These are phyloP conservation scores for Ophiocordyceps polyrhachis-furcata DNA, from an alignment of 2,329 filamentous ascomycete genomes.

Conservation along the genomic window DNA sequence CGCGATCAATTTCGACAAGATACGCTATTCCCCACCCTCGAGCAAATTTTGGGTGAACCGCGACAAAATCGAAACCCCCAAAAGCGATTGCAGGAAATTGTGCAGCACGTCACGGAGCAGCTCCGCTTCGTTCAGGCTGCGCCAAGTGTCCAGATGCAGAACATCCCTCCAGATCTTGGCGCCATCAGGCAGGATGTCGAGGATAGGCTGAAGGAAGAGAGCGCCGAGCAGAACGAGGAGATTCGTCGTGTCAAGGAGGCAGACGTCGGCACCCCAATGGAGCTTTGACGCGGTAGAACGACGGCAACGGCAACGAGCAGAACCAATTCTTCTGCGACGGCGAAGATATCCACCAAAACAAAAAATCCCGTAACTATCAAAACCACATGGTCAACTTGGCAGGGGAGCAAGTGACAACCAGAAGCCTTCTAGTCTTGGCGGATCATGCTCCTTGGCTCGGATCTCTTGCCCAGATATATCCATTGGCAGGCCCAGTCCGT, in stretches of 20 bases:
- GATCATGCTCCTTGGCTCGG: no score
- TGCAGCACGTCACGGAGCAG: conserved; percentile 67
- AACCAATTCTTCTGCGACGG: no score
- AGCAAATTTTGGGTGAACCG: conserved; percentile 47
- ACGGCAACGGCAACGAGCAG: not conserved
- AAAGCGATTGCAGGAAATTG: conserved; percentile 56
- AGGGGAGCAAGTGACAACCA: no score
- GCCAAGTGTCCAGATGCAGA: conserved; percentile 71
- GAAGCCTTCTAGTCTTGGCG: no score
- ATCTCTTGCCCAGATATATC: no score
- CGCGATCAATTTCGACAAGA: conserved; percentile 77
- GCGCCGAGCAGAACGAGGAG: conserved; percentile 36
- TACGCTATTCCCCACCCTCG: conserved; percentile 74
- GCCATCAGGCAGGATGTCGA: conserved; percentile 53
- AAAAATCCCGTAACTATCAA: no score
- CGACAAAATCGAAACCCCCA: conserved; percentile 62
- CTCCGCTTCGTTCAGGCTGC: conserved; percentile 68
- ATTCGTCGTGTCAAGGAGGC: conserved; percentile 35
- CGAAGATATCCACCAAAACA: no score
- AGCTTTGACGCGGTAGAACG: conserved; percentile 16
- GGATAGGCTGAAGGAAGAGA: conserved; percentile 44
- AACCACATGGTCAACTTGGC: no score
- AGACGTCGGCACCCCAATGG: conserved; percentile 37
- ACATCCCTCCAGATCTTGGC: conserved; percentile 60
- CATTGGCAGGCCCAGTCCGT: no score